Base-by-base conservation (phyloP, 2,329 filamentous ascomycete species). In the Leptosphaerulina australis region DNA sequence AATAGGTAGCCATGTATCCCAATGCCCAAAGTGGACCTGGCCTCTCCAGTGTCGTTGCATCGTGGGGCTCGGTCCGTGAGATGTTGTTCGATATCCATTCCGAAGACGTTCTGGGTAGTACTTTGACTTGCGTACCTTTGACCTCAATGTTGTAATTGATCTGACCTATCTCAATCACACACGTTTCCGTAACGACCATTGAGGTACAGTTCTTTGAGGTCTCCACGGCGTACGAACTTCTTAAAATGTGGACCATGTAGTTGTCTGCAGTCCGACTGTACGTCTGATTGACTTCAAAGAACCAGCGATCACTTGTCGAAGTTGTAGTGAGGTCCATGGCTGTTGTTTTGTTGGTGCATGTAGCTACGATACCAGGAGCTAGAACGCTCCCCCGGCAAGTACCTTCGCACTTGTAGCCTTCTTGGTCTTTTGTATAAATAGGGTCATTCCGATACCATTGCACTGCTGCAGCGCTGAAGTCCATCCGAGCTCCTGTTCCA, bases 1-100 rank as follows among this genome's bases (percentile, higher is more conserved):
- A 47, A n/a, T 47, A 39, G 1, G 28, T 47, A 8, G 15, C 30
- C 44, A 47, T 39, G 7, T 35, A 39, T 1, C 26, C 34, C 11
- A 47, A 10, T 6, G 44, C 44, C 21, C 29, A 47, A 10, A 47
- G 20, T 9, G 44, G 34, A 2, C 44, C 44, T 15, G 44, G 35
- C 5, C 34, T 31, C 14, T 25, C 26, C 7, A 14, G 4, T 11
- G 28, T 25, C 10, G 44, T n/a, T 3, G n/a, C 10, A 18, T 47
- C 44, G 9, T 39, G 26, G 8, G 34, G 44, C 7, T 8, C 11
- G 1, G 35, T 39, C 4, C 29, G 20, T 15, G 35, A 38, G 11
- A 47, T 34, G 3, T 47, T 47, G 12, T 47, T 39, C 7, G 44
- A 47, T 6, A 20, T 36, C 44, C 44, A 47, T 34, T 39, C 34